Base-by-base conservation (phyloP, 768 basidiomycete species). In the Chiua virens region DNA sequence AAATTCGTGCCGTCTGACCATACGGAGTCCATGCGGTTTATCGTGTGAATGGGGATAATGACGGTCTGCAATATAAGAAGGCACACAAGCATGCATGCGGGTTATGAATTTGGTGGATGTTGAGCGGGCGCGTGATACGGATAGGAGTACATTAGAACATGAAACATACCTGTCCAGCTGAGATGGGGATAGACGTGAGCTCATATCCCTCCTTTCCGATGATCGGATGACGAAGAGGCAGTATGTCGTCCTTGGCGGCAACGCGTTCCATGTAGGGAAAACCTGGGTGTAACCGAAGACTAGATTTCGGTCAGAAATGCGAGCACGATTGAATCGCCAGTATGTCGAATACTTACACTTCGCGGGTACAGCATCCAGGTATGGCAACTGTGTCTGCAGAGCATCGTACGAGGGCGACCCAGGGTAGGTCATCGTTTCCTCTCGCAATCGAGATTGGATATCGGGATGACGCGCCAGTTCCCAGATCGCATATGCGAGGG, bases 401-500 rank as follows among this genome's bases (percentile, higher is more conserved):
- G 39, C 48, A n/a, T 53, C 47, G 35, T 53, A 53, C 1, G 52
- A 37, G 6, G 52, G 52, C 10, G 47, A 49, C 7, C 47, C 47
- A 17, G 37, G 14, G 8, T 32, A 27, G 10, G 48, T 10, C 42
- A 27, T 39, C 30, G n/a, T 30, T 42, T 53, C 52, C 8, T 53
- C 42, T 32, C 48, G 41, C 18, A 53, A 20, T 2, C 36, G 21
- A 13, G 47, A 9, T 32, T 50, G 52, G 10, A 50, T 27, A 8
- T 53, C 18, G 2, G 36, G 47, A 23, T 50, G 52, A n/a, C 41
- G 42, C 18, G 34, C 22, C n/a, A 53, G 47, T 23, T 53, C 47
- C 47, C 52, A 53, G 17, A 43, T 43, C n/a, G 47, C 52, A 15
- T 50, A 49, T 20, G 47, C n/a, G 2, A 53, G 52, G 14, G 52